Percentiles rank a stretch among this genome's conserved stretches.
Evolutionary conservation across 345 rosid species (phyloP).

Genomic region (Aquilaria yunnanensis): DNA sequence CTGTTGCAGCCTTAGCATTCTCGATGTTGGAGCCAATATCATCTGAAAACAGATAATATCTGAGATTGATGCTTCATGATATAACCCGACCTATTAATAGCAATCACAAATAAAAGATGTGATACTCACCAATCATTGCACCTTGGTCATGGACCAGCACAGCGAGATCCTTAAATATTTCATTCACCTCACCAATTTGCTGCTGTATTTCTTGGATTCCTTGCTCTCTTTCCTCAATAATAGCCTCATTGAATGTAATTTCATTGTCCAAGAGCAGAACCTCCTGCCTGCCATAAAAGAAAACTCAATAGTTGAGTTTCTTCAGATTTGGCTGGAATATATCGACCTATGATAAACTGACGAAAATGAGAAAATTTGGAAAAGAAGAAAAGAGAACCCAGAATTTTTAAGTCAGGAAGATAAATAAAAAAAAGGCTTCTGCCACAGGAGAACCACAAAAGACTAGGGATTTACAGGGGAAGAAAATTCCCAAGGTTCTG

Average conservation of each 20-base stretch:
- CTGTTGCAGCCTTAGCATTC: conserved; percentile 64
- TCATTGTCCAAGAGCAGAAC: conserved; percentile 80
- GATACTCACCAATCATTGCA: conserved; percentile 62
- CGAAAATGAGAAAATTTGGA: no score
- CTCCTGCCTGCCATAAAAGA: conserved; percentile 61
- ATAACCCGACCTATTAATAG: conserved; percentile 3
- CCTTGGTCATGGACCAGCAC: conserved; percentile 95
- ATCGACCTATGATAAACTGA: no score
- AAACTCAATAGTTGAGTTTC: conserved; percentile 2
- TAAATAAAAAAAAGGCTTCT: no score
- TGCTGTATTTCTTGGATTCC: conserved; percentile 92
- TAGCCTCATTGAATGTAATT: conserved; percentile 83
- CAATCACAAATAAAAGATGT: not conserved
- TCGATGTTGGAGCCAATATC: conserved; percentile 78
- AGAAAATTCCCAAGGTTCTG: no score
- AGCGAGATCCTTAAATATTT: conserved; percentile 89
- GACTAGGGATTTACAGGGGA: no score
- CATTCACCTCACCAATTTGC: conserved; percentile 95
- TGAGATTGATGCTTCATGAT: conserved; percentile 1
- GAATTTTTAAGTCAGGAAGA: no score
- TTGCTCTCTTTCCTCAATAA: conserved; percentile 92
- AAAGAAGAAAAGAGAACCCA: no score
- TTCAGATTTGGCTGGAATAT: no score
- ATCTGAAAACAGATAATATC: conserved; percentile 49
- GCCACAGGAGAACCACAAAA: no score